Base-by-base conservation (phyloP, 768 basidiomycete genomes). In the Suillus placidus region DNA sequence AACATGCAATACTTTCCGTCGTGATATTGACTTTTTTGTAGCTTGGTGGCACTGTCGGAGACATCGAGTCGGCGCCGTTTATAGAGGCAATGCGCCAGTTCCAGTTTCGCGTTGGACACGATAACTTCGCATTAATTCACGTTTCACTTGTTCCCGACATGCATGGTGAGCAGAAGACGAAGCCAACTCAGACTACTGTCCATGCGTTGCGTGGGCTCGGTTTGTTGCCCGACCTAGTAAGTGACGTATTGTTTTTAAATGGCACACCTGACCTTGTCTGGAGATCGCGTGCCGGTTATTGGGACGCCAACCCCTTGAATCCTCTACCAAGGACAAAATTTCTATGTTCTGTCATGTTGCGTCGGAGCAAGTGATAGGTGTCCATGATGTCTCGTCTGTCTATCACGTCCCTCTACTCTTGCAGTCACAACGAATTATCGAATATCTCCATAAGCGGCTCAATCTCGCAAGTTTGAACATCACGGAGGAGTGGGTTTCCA, bases 51-150 rank as follows among this genome's bases (percentile, higher is more conserved):
- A 99, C 97, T 0, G 97, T 99, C 18, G 97, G 97, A 54, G 97
- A 99, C 73, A 99, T 99, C 75, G 97, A 99, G 73, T 97, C 95
- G 7, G 96, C 96, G 4, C 97, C 97, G 3, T 99, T 99, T 77
- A 84, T 99, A 55, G 97, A 99, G 77, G 97, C 97, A 0, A 95
- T 99, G 92, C 89, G 97, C n/a, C 97, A 99, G 77, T 99, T 99
- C 84, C 97, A 99, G 75, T 98, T 98, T 83, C 90, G 97, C 64
- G 96, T 99, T 26, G 96, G 97, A 20, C 87, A 92, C 74, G 93
- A 95, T 65, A 98, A 99, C 79, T 98, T 98, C 75, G 96, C 97
- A 0, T 87, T 99, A 63, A 90, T 99, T 66, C 96, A 98, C 70
- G 97, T 99, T 57, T 96, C 94, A 7, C 88, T 99, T 37, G 95